phyloP scores from a whole-genome alignment of 192 early-diverging fungal genomes.

The Umbelopsis sp. region DNA sequence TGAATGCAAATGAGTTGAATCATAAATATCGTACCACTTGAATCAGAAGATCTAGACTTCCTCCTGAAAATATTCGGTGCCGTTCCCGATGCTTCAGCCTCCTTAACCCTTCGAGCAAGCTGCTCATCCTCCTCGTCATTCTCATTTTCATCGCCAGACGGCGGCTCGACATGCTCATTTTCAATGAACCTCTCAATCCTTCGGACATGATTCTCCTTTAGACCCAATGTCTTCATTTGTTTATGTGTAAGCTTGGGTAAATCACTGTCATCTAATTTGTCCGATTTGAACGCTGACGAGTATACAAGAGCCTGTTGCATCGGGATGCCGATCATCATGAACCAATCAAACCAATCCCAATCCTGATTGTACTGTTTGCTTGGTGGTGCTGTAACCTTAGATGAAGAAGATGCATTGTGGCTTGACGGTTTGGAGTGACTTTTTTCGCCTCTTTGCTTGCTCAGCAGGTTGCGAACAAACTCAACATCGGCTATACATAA shows the following conservation, averaged over 20 bases:
- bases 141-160: conserved; percentile 46
- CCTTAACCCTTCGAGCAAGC: conserved; percentile 82
- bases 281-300: conserved; percentile 82
- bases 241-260: conserved; percentile 78
- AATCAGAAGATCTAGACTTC: conserved; percentile 15
- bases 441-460: conserved; percentile 35
- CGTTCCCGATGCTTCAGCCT: conserved; percentile 57
- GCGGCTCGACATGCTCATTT: conserved; percentile 52
- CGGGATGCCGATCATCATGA: conserved; percentile 74
- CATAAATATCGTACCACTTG: not conserved
- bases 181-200: conserved; percentile 69
- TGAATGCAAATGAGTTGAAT: too few relatives aligned
- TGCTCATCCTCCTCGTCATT: conserved; percentile 51
- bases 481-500: conserved; percentile 65
- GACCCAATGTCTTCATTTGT: conserved; percentile 74
- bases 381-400: conserved; percentile 37
- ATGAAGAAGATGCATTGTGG: conserved; percentile 18
- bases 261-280: conserved; percentile 82
- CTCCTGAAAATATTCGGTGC: conserved; percentile 39
- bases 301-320: conserved; percentile 80
- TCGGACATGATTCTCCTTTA: conserved; percentile 85
- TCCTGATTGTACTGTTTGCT: conserved; percentile 62
- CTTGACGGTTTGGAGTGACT: conserved; percentile 19
- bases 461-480: conserved; percentile 36
- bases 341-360: conserved; percentile 96